Evolutionary conservation across 352 stramenopile genomes (phyloP).

Genomic region (Plasmopara viticola): DNA sequence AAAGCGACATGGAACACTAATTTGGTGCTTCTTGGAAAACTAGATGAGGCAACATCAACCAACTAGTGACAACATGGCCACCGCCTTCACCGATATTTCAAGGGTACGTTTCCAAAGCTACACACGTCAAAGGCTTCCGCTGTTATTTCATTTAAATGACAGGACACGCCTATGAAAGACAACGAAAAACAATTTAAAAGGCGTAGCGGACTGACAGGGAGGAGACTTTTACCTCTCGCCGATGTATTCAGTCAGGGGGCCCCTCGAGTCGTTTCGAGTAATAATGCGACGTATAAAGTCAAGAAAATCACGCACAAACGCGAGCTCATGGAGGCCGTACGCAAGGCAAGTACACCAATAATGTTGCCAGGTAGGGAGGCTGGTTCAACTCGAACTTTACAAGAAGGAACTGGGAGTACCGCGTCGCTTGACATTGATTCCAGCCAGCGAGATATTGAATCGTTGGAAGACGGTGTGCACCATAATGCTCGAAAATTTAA

Average conservation of each 20-base stretch:
- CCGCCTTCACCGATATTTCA: constrained; percentile 56
- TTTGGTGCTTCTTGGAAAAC: constrained; percentile 16
- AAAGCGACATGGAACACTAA: constrained; percentile 27
- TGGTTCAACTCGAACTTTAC: constrained; percentile 19
- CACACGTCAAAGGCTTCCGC: not conserved
- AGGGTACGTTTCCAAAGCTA: constrained; percentile 17
- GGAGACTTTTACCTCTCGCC: constrained; percentile 41
- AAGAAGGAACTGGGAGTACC: constrained; percentile 17
- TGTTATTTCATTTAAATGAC: not conserved
- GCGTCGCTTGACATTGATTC: constrained; percentile 34
- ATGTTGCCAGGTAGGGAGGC: constrained; percentile 42
- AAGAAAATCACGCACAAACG: constrained; percentile 75
- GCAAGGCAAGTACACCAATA: constrained; percentile 66
- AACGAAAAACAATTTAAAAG: constrained; percentile 48
- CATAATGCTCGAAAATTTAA: constrained; percentile 74
- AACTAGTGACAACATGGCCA: constrained; percentile 24
- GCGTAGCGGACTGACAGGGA: constrained; percentile 30
- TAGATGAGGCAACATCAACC: constrained; percentile 2
- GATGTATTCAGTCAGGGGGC: constrained; percentile 25
- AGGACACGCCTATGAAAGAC: constrained; percentile 25
- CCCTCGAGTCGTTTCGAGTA: constrained; percentile 28
- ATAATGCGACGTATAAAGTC: constrained; percentile 36
- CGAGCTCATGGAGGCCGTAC: constrained; percentile 70
- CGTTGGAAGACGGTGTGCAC: constrained; percentile 64
- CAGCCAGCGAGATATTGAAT: constrained; percentile 51